These are phyloP conservation scores for Colletotrichum musae DNA, from an alignment of 2,329 filamentous ascomycete species.

Conservation along the genomic window DNA sequence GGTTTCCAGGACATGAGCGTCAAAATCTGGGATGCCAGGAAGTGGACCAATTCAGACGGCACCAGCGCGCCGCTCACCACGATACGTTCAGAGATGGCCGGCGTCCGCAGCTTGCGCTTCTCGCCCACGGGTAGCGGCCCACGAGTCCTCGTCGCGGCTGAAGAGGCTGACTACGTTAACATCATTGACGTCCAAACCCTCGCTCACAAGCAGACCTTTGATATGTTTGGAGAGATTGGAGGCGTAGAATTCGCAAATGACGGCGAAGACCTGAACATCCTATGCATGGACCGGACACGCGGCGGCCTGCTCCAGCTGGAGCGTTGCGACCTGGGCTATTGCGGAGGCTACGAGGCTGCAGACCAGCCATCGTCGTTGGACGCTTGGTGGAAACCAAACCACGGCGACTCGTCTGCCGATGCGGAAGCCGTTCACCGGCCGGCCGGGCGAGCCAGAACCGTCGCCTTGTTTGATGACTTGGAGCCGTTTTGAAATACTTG, in stretches of 20 bases:
- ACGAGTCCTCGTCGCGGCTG: conserved; percentile 78
- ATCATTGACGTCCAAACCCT: conserved; percentile 79
- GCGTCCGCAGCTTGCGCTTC: conserved; percentile 78
- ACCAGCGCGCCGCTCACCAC: conserved; percentile 63
- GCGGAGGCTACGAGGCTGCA: conserved; percentile 12
- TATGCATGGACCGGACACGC: conserved; percentile 75
- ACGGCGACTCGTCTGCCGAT: not conserved
- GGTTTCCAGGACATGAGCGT: conserved; percentile 82
- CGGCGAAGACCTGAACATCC: conserved; percentile 77
- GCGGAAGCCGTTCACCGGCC: not conserved
- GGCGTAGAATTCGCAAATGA: conserved; percentile 77
- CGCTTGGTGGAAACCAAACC: conserved; percentile 27
- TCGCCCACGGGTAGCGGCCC: conserved; percentile 79
- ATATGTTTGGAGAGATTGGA: conserved; percentile 82
- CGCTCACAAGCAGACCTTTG: conserved; percentile 76
- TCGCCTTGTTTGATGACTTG: conserved; percentile 41
- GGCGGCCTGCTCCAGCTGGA: conserved; percentile 78
- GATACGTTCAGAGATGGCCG: conserved; percentile 76
- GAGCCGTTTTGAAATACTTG: conserved; percentile 43
- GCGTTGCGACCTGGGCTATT: conserved; percentile 56
- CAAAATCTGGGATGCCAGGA: conserved; percentile 83
- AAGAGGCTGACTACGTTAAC: conserved; percentile 81
- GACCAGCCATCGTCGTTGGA: conserved; percentile 9
- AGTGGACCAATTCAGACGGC: conserved; percentile 71
- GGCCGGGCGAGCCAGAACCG: conserved; percentile 14